Evolutionary conservation across 2,329 filamentous ascomycete species (phyloP).

Genomic region (Gnomoniopsis sp.): DNA sequence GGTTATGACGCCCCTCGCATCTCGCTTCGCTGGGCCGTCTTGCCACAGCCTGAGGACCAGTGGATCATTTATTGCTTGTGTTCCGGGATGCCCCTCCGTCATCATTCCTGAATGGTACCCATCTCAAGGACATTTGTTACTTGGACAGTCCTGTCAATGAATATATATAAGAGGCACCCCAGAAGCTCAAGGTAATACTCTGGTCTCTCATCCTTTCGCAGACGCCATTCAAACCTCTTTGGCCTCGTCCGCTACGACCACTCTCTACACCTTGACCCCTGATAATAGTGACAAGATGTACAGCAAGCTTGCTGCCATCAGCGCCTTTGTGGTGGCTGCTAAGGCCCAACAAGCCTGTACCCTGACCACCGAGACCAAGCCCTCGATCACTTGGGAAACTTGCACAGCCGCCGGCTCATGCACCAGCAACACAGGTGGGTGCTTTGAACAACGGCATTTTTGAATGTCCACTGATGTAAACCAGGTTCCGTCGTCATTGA

Average conservation of each 20-base stretch:
- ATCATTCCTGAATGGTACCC: not conserved
- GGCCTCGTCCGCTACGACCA: not conserved
- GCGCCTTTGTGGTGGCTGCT: conserved; percentile 4
- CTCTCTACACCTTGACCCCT: not conserved
- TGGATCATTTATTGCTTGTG: not conserved
- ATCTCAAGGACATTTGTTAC: no score
- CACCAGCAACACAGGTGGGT: conserved; percentile 36
- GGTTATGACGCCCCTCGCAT: not conserved
- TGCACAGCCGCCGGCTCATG: conserved; percentile 50
- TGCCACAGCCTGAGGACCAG: not conserved
- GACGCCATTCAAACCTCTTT: not conserved
- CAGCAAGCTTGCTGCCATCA: conserved; percentile 4
- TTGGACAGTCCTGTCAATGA: not conserved
- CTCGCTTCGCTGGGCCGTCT: conserved; percentile 5
- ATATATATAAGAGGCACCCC: not conserved
- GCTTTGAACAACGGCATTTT: no score
- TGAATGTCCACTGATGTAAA: no score
- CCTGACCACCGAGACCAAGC: conserved; percentile 47
- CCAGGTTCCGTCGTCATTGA: conserved; percentile 50
- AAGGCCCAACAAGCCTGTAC: conserved; percentile 32
- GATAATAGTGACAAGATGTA: not conserved
- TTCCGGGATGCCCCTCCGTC: not conserved
- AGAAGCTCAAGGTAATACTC: not conserved
- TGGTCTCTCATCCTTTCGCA: not conserved
- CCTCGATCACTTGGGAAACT: conserved; percentile 48